These are phyloP conservation scores for Trypanosoma mega DNA, from an alignment of 208 protist genomes.

Conservation along the genomic window DNA sequence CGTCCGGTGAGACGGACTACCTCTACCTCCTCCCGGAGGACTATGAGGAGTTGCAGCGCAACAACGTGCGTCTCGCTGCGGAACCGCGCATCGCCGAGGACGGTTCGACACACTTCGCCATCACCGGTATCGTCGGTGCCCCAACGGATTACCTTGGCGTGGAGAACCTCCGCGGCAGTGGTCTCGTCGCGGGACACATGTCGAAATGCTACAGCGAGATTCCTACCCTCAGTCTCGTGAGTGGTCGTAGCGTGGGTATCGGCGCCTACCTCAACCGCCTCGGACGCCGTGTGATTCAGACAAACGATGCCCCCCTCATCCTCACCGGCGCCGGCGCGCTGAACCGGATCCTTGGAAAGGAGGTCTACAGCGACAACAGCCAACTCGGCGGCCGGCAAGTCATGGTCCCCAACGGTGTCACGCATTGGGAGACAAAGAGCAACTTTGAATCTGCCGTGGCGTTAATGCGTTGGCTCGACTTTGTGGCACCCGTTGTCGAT, in stretches of 20 bases:
- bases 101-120: conserved; percentile 78
- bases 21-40: conserved; percentile 93
- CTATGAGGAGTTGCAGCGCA: conserved; percentile 54
- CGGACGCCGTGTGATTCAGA: conserved; percentile 96
- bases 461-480: conserved; percentile 91
- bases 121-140: conserved; percentile 93
- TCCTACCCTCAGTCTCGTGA: conserved; percentile 97
- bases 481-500: conserved; percentile 72
- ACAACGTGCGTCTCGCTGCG: conserved; percentile 30
- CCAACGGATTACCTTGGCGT: conserved; percentile 95
- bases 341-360: conserved; percentile 93
- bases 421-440: conserved; percentile 86
- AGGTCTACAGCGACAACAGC: conserved; percentile 97
- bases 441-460: conserved; percentile 75
- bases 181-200: conserved; percentile 97
- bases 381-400: conserved; percentile 97
- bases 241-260: conserved; percentile 97
- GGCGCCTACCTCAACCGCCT: conserved; percentile 98
- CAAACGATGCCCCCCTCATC: conserved; percentile 91
- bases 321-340: conserved; percentile 94
- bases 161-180: conserved; percentile 97
- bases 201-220: conserved; percentile 96
- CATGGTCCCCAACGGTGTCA: conserved; percentile 97
- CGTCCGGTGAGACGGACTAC: conserved; percentile 90
- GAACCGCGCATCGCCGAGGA: conserved; percentile 37